Evolutionary conservation across 805 yeast species (phyloP), one percentile per base, ranked within the genome.

Genomic region (Candida lessepsii): DNA sequence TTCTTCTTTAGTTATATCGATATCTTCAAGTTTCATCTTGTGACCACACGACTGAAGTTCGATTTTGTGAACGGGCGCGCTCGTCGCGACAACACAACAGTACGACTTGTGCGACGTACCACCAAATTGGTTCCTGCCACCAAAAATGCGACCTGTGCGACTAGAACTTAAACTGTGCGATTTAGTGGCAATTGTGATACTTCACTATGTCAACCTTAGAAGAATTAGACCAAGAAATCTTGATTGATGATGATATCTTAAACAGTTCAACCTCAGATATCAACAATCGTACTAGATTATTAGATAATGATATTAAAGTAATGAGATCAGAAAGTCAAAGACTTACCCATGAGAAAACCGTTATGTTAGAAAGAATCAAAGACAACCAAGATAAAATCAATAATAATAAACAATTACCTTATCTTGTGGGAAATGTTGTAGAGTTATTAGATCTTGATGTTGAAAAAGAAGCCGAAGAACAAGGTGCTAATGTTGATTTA

Each of bases 351-450:
- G 99, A 93, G 56, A 87, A 88, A 69, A 80, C 87, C 42, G 87
- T 88, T 37, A 93, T 91, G 96, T 66, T 80, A 40, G 96, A 89
- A 51, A 83, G 91, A 61, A 88, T 93, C 65, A 89, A 90, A 61
- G 98, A 93, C 56, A 93, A 93, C 67, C 88, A 85, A 60, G 97
- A 91, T 53, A 93, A 93, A 67, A 91, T 93, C 64, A 87, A 87
- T 56, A 91, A 93, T 61, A 93, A 93, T 65, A 86, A 84, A 65
- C 97, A 90, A 63, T 75, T 93, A 56, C 99, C 99, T 11, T 93
- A 93, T 56, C 70, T 93, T 41, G 99, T 93, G 37, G 97, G 97
- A 18, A 93, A 93, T 59, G 95, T 93, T 37, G 98, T 93, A 24
- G 99, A 93, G 65, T 71, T 93, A 44, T 75, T 93, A 56, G 95